These are phyloP conservation scores for Xylaria intraflava DNA, from an alignment of 495 filamentous ascomycete genomes.

Conservation along the genomic window DNA sequence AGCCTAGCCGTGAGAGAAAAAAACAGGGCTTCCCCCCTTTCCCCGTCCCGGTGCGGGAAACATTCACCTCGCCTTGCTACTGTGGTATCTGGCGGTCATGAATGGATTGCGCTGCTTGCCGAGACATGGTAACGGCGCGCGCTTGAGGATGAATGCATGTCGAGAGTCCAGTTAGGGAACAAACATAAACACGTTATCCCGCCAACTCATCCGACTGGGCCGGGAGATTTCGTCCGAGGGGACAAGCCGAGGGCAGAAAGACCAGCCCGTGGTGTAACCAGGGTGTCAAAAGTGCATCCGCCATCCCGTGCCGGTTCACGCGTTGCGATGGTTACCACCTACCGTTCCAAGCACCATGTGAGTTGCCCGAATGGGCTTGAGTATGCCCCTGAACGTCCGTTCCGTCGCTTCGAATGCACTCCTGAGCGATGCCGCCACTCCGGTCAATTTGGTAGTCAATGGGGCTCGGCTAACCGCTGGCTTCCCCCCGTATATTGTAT, in stretches of 20 bases:
- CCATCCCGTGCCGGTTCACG: not conserved
- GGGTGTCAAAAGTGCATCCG: not conserved
- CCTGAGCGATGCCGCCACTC: not conserved
- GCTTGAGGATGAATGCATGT: not conserved
- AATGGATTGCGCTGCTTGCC: not conserved
- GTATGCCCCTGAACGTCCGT: no score
- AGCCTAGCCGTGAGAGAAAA: no score
- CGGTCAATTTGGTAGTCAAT: not conserved
- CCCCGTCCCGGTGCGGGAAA: no score
- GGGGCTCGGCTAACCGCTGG: not conserved
- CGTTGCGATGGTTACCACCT: not conserved
- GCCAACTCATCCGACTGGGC: constrained; percentile 12
- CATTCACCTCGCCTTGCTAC: no score
- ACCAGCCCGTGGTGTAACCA: not conserved
- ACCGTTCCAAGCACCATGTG: no score
- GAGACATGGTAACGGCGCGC: not conserved
- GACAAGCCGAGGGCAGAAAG: not conserved
- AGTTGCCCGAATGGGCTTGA: no score
- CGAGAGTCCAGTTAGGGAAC: no score
- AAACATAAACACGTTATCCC: not conserved
- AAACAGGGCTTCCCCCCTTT: no score
- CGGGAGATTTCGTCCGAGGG: not conserved
- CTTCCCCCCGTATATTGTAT: not conserved
- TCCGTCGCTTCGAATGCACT: no score
- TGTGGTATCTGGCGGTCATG: no score